These are phyloP conservation scores for Aristolochia contorta DNA, from an alignment of 164 flowering plant genomes.

Conservation along the genomic window DNA sequence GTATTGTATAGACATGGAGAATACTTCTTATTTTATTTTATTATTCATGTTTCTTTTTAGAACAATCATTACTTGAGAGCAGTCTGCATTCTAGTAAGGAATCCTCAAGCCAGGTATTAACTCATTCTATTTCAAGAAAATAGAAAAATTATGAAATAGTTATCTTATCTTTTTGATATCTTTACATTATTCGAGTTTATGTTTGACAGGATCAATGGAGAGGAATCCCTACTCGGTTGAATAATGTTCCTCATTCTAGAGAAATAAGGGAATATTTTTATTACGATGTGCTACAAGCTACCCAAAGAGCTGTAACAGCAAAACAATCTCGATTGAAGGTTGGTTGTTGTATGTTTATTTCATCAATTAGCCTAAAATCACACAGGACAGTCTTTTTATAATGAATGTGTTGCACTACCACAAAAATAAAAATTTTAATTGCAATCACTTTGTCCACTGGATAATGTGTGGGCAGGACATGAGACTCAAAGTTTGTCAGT, in stretches of 20 bases:
- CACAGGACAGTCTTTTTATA: neutral
- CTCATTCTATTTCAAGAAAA: neutral
- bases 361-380: neutral
- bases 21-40: neutral
- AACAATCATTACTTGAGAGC: slow-evolving; percentile 18
- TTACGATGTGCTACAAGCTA: slow-evolving; percentile 75
- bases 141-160: neutral
- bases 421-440: neutral
- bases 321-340: slow-evolving; percentile 74
- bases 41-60: slow-evolving; percentile 23
- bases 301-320: slow-evolving; percentile 60
- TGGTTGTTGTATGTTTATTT: slow-evolving; percentile 1
- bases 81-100: slow-evolving; percentile 16
- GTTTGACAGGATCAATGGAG: slow-evolving; percentile 73
- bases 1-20: neutral
- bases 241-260: slow-evolving; percentile 93
- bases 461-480: no score
- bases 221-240: slow-evolving; percentile 91
- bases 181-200: slow-evolving; percentile 26
- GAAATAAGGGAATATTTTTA: slow-evolving; percentile 91
- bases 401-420: neutral
- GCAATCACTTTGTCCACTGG: no score
- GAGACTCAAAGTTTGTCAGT: no score
- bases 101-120: slow-evolving; percentile 41
- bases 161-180: neutral